Evolutionary conservation across 306 rosid species (phyloP).

Genomic region (Quercus alba): DNA sequence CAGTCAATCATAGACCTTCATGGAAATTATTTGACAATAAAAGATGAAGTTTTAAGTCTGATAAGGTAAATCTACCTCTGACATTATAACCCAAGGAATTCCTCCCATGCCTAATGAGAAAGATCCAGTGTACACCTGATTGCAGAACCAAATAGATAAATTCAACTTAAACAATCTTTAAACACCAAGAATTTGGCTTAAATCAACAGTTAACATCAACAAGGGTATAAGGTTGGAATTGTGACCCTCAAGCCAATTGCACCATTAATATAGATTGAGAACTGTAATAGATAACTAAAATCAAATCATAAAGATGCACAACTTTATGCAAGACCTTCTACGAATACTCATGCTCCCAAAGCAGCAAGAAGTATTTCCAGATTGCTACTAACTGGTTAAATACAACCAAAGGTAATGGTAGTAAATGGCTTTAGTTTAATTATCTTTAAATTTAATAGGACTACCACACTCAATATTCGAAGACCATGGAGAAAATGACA

Average conservation of each 20-base stretch:
- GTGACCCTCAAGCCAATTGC: background rate
- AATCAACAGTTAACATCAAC: conserved; percentile 8
- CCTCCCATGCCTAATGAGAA: too few species aligned
- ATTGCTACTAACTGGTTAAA: background rate
- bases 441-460: background rate
- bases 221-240: background rate
- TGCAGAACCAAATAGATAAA: too few species aligned
- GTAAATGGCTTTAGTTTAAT: background rate
- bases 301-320: background rate
- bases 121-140: too few species aligned
- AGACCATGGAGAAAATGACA: background rate
- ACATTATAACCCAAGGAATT: too few species aligned
- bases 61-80: conserved; percentile 48
- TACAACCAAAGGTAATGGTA: background rate
- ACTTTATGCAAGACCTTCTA: too few species aligned
- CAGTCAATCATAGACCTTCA: conserved; percentile 4
- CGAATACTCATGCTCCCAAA: background rate
- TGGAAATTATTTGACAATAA: background rate
- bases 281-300: background rate
- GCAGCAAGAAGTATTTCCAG: background rate
- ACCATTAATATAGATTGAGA: background rate
- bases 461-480: background rate
- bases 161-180: too few species aligned
- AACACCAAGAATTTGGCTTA: too few species aligned
- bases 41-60: background rate